Evolutionary conservation across 2,329 filamentous ascomycete genomes (phyloP), one percentile per base, ranked within the genome.

Genomic region (Ilyonectria mors-panacis): DNA sequence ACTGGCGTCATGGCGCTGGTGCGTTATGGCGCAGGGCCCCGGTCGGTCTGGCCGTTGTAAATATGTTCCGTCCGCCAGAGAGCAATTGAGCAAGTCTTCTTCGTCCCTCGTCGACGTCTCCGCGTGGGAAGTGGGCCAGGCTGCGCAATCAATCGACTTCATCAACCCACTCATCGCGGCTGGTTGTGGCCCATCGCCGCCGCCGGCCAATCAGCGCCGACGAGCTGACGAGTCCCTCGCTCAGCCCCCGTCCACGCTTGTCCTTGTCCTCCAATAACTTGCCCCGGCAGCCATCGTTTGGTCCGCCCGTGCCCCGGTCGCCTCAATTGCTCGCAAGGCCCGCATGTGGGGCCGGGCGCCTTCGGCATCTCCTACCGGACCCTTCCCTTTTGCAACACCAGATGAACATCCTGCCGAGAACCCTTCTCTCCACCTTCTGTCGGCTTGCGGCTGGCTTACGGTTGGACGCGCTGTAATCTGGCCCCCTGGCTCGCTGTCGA

Each of bases 141-240:
- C 65, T 68, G 63, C 73, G 73, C 72, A 74, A 73, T 65, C 70
- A 48, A 56, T 60, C 50, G 47, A 50, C 23, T 51, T 51, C 65
- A 68, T 68, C 65, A 64, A 65, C 45, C 70, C 70, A 67, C 59
- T 42, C 33, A 12, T 47, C 26, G n/a, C n/a, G 19, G 19, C 48
- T 50, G 19, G 35, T 37, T 12, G 17, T 17, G n/a, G 9, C 13
- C 42, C 28, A 17, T 37, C 12, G 17, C 13, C 15, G 8, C 13
- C 42, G 28, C 19, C 19, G 57, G 60, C 75, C 79, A 81, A 81
- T 80, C 68, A 76, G 56, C 44, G 45, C 37, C 56, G 58, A 67
- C 50, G 51, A 77, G 79, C 77, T 81, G 76, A 81, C 79, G 79
- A 81, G 78, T 77, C 75, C 73, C 68, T 66, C 68, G 63, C 66